Conservation (phyloP, 306 rosid genomes). For the Trichosanthes truncata region DNA sequence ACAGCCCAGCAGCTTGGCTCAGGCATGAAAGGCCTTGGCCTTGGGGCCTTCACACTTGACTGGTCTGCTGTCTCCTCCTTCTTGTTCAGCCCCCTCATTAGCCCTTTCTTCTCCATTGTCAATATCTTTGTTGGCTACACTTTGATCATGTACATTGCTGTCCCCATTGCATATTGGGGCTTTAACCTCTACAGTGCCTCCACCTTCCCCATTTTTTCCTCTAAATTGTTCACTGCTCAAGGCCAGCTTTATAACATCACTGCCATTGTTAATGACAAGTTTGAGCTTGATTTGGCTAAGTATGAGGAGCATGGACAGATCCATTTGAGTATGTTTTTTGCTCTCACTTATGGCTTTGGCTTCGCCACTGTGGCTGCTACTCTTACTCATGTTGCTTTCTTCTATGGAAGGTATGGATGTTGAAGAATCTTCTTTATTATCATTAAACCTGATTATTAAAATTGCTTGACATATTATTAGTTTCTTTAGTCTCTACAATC, state of each 20-base stretch:
- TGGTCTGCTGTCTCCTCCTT: slow-evolving; percentile 1
- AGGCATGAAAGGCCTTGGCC: slow-evolving; percentile 5
- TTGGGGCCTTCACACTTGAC: slow-evolving; percentile 6
- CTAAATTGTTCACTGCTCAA: neutral
- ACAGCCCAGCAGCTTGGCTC: slow-evolving; percentile 11
- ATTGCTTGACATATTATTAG: neutral
- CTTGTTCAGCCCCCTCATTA: neutral
- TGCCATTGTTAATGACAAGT: neutral
- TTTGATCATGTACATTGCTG: neutral
- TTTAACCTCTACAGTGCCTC: neutral
- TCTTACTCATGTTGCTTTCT: slow-evolving; percentile 4
- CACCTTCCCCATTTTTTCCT: slow-evolving; percentile 7
- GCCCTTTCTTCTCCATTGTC: slow-evolving; percentile 4
- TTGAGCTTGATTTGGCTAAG: neutral
- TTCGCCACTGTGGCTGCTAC: slow-evolving; percentile 8
- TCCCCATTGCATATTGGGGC: slow-evolving; percentile 1
- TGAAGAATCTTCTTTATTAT: neutral
- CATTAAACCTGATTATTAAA: slow-evolving; percentile 1
- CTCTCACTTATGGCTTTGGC: slow-evolving; percentile 6
- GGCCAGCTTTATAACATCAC: neutral
- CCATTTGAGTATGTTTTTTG: slow-evolving; percentile 2
- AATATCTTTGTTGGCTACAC: neutral
- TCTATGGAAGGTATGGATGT: slow-evolving; percentile 10
- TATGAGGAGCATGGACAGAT: neutral
- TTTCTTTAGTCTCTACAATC: neutral